Percentiles rank a stretch among this genome's conserved stretches.
phyloP scores from a whole-genome alignment of 169 alveolate genomes.

The Cryptosporidium parvum region DNA sequence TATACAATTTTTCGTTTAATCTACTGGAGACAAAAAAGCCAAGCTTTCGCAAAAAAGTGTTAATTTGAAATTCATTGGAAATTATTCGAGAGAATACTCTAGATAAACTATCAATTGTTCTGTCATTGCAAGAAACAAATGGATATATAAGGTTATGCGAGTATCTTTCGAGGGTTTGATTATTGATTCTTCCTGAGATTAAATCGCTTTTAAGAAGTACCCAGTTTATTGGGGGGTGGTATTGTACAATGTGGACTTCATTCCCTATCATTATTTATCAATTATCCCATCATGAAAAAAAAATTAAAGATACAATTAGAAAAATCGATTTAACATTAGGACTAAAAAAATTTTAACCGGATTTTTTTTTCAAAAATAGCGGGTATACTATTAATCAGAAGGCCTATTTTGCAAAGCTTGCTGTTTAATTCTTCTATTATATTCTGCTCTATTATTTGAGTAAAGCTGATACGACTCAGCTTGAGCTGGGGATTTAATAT shows the following conservation, averaged over 20 bases:
- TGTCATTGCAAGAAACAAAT: background rate
- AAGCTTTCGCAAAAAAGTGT: background rate
- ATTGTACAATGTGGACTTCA: conserved; percentile 17
- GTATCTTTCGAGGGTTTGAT: conserved; percentile 15
- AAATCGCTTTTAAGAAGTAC: background rate
- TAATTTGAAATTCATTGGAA: conserved; percentile 37
- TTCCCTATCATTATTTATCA: background rate
- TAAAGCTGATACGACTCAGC: conserved; percentile 95
- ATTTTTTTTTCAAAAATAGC: conserved; percentile 10
- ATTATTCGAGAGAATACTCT: conserved; percentile 48
- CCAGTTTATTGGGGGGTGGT: conserved; percentile 27
- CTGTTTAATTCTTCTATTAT: conserved; percentile 81
- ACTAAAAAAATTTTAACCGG: conserved; percentile 46
- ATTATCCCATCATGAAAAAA: background rate
- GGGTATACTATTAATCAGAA: conserved; percentile 54
- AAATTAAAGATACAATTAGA: background rate
- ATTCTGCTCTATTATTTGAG: conserved; percentile 92
- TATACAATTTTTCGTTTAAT: conserved; percentile 9
- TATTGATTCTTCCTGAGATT: background rate
- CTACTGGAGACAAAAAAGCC: conserved; percentile 36
- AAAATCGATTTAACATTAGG: background rate
- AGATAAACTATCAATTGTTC: conserved; percentile 30
- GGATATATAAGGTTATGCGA: background rate
- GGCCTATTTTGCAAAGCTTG: conserved; percentile 81
- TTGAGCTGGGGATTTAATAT: conserved; percentile 96